A percentile compares a stretch with the other conserved stretches of the same genome.
These are phyloP conservation scores for Phanerodontia chrysosporium DNA, from an alignment of 768 basidiomycete genomes.

Conservation along the genomic window DNA sequence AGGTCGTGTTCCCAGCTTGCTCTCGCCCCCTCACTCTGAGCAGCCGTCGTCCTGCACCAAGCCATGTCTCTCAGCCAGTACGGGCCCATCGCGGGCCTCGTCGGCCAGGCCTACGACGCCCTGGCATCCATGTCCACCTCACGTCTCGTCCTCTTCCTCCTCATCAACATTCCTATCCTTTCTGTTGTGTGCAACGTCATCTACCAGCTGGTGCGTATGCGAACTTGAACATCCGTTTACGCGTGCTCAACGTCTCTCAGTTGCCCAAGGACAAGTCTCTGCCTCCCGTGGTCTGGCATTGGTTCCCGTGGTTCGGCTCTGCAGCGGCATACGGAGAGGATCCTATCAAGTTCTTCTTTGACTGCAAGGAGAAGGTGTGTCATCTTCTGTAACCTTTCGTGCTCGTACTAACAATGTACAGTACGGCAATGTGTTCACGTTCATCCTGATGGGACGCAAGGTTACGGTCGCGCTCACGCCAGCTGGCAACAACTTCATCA, in stretches of 20 bases:
- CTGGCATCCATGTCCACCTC: conserved; percentile 21
- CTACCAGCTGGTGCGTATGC: conserved; percentile 63
- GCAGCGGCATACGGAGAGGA: conserved; percentile 88
- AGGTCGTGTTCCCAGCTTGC: conserved; percentile 6
- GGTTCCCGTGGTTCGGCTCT: conserved; percentile 87
- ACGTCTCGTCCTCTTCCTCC: conserved; percentile 31
- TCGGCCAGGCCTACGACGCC: conserved; percentile 20
- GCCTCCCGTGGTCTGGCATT: conserved; percentile 92
- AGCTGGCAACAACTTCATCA: conserved; percentile 89
- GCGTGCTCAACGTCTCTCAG: conserved; percentile 33
- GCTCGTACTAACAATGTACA: conserved; percentile 26
- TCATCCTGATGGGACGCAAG: conserved; percentile 82
- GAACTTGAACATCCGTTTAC: neutral
- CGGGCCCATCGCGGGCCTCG: conserved; percentile 26
- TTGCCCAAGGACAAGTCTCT: conserved; percentile 63
- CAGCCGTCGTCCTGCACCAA: neutral
- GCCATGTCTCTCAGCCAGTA: conserved; percentile 21
- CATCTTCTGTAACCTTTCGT: neutral
- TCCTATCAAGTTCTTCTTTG: conserved; percentile 83
- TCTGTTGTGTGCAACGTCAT: conserved; percentile 70
- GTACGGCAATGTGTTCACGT: conserved; percentile 98
- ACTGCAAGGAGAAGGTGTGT: conserved; percentile 72
- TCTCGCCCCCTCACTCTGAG: neutral
- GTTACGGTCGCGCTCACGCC: conserved; percentile 89
- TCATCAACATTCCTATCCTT: conserved; percentile 68